Conservation (phyloP, 495 filamentous ascomycete species). For the Thermothielavioides terrestris region DNA sequence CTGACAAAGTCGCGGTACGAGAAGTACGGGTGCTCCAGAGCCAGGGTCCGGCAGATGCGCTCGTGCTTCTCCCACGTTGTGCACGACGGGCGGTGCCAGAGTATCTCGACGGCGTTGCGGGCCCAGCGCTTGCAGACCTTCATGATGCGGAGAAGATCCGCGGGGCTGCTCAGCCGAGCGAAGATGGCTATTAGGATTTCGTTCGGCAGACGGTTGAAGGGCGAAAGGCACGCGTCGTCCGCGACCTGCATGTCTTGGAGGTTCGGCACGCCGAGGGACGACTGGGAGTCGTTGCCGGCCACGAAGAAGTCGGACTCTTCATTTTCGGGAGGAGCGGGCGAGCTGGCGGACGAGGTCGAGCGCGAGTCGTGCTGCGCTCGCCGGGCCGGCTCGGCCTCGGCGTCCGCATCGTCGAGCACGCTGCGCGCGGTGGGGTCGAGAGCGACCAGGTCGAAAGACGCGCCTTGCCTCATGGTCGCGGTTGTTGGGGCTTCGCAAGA, state of each 20-base stretch:
- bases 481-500: conserved; percentile 16
- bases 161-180: conserved; percentile 63
- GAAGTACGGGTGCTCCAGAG: conserved; percentile 63
- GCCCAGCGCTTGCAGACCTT: conserved; percentile 89
- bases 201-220: conserved; percentile 76
- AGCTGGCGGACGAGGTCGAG: conserved; percentile 70
- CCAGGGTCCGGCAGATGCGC: conserved; percentile 68
- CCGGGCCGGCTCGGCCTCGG: not conserved
- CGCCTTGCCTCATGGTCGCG: conserved; percentile 22
- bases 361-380: conserved; percentile 24
- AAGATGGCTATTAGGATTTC: conserved; percentile 94
- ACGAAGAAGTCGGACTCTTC: conserved; percentile 92
- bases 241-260: conserved; percentile 59
- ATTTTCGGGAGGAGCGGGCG: conserved; percentile 65
- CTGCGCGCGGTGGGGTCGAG: conserved; percentile 17
- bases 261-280: conserved; percentile 73
- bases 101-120: conserved; percentile 78
- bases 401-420: conserved; percentile 3
- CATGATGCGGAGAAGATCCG: conserved; percentile 81
- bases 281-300: conserved; percentile 80
- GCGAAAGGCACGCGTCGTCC: conserved; percentile 56
- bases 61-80: conserved; percentile 72
- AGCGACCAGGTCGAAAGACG: conserved; percentile 40
- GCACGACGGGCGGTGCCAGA: conserved; percentile 92
- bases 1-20: conserved; percentile 79